Evolutionary conservation across 441 rosid species (phyloP), one percentile per base, ranked within the genome.

Genomic region (Gossypium lobatum): DNA sequence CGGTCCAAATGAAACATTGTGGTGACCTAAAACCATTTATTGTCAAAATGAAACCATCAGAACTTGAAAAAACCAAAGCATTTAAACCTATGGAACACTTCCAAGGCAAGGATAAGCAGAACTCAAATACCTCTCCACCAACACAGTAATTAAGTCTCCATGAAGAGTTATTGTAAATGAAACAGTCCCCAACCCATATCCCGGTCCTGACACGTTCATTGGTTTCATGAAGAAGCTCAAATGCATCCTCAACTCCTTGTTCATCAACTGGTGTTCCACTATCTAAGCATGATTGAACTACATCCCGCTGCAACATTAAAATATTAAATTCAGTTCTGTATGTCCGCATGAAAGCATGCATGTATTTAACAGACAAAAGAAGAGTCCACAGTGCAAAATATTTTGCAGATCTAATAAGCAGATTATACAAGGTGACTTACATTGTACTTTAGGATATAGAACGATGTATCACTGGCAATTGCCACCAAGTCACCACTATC

Each of bases 91-190:
- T 16, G 39, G 75, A 70, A 39, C 45, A 17, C 61, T 57, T 45
- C 26, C 59, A 55, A 76, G 60, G 25, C 58, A 68, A 62, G 46
- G 70, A 39, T 28, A 76, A 75, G 73, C 58, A 48, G 64, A 6
- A 25, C 31, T 73, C 69, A 63, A 78, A 79, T 86, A 96, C 99
- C 98, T 93, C 99, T 63, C 99, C 99, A 77, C 99, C 99, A 77
- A 96, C 97, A 84, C 99, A 93, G 83, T 93, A 96, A 77, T 96
- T 96, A 78, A 96, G 97, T 78, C 98, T 93, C 98, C 97, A 96
- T 18, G 97, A 83, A 48, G 98, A 87, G 85, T 93, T 93, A 75
- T 88, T 96, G 82, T 93, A 96, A 77, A 96, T 96, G 77, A 96
- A 96, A 83, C 99, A 96, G 82, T 96, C 99, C 66, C 99, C 99